phyloP scores from a whole-genome alignment of 257 asterid genomes.

The Misopates orontium region DNA sequence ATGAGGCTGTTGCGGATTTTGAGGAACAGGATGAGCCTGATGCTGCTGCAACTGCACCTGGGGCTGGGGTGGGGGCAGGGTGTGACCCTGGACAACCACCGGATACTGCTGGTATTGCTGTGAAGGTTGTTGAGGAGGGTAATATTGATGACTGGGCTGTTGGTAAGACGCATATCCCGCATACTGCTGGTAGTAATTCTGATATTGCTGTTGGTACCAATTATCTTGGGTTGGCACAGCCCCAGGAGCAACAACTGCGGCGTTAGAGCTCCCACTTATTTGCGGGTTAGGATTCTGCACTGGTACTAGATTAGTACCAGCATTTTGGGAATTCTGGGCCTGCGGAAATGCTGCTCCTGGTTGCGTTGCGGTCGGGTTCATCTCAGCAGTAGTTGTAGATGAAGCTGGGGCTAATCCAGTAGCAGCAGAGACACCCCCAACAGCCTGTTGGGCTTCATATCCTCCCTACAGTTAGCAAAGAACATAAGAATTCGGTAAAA shows the following conservation, averaged over 20 bases:
- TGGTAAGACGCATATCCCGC: slow-evolving; percentile 71
- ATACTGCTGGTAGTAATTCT: slow-evolving; percentile 87
- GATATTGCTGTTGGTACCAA: slow-evolving; percentile 88
- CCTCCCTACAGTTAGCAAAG: slow-evolving; percentile 53
- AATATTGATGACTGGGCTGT: slow-evolving; percentile 62
- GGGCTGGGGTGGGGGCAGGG: slow-evolving; percentile 37
- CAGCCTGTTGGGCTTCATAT: slow-evolving; percentile 61
- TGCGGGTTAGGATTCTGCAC: slow-evolving; percentile 57
- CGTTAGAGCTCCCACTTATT: slow-evolving; percentile 46
- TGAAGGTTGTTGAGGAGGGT: slow-evolving; percentile 52
- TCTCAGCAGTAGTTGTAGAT: slow-evolving; percentile 38
- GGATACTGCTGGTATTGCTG: slow-evolving; percentile 68
- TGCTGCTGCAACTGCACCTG: slow-evolving; percentile 23
- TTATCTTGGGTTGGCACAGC: slow-evolving; percentile 62
- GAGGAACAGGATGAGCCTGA: slow-evolving; percentile 34
- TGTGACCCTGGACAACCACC: slow-evolving; percentile 47
- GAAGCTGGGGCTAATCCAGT: slow-evolving; percentile 46
- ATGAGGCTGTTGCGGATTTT: slow-evolving; percentile 37
- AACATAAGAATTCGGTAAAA: slow-evolving; percentile 20
- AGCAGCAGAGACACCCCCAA: slow-evolving; percentile 36
- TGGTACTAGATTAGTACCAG: slow-evolving; percentile 44
- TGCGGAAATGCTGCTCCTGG: slow-evolving; percentile 51
- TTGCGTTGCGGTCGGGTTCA: slow-evolving; percentile 43
- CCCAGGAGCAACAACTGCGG: slow-evolving; percentile 44
- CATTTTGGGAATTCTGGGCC: slow-evolving; percentile 52